Percentiles rank a stretch among this genome's conserved stretches.
Evolutionary conservation across 2,329 filamentous ascomycete genomes (phyloP).

Genomic region (Fusarium denticulatum): DNA sequence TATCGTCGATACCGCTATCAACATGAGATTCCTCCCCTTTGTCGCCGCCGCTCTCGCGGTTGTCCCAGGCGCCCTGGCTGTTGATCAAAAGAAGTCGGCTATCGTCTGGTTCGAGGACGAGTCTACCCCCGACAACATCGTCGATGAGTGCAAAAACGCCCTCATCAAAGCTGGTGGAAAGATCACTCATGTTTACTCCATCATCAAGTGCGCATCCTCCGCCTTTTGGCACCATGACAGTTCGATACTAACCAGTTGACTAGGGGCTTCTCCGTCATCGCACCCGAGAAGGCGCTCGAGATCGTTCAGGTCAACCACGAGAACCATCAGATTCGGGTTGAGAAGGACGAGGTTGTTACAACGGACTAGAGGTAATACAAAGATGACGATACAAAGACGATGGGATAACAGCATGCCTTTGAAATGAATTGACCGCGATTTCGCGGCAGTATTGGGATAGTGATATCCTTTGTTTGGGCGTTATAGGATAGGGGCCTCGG

Average conservation of each 20-base stretch:
- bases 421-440: slow-evolving; percentile 10
- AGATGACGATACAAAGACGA: slow-evolving; percentile 10
- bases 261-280: slow-evolving; percentile 82
- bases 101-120: slow-evolving; percentile 80
- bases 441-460: slow-evolving; percentile 10
- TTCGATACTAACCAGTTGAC: slow-evolving; percentile 38
- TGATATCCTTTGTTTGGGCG: slow-evolving; percentile 30
- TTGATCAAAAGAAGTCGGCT: slow-evolving; percentile 76
- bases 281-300: slow-evolving; percentile 74
- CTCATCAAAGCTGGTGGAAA: slow-evolving; percentile 76
- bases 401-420: slow-evolving; percentile 20
- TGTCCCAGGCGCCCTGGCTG: slow-evolving; percentile 67
- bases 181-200: slow-evolving; percentile 80
- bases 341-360: slow-evolving; percentile 78
- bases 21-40: slow-evolving; percentile 71
- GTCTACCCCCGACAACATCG: slow-evolving; percentile 70
- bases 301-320: slow-evolving; percentile 71
- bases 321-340: slow-evolving; percentile 63
- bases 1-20: slow-evolving; percentile 36
- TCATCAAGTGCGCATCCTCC: slow-evolving; percentile 68
- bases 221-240: neutral
- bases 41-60: slow-evolving; percentile 66
- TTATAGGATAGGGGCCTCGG: slow-evolving; percentile 34
- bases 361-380: slow-evolving; percentile 34
- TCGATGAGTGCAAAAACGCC: slow-evolving; percentile 76